A percentile compares a stretch with the other conserved stretches of the same genome.
Conservation (phyloP, 1,284 basidiomycete species). For the Sanghuangporus baumii region DNA sequence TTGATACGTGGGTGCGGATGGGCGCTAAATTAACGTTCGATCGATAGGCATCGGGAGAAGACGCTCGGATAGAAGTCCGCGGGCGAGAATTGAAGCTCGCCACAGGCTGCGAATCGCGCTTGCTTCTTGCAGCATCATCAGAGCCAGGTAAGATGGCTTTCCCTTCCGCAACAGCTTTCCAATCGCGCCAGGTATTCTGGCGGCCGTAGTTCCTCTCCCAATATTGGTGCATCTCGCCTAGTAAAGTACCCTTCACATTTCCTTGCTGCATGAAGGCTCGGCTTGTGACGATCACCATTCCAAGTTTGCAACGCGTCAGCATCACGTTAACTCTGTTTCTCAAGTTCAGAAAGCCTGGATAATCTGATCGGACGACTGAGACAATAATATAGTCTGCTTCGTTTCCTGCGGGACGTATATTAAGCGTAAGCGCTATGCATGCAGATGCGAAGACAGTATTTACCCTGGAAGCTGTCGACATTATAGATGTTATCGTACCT, state of each 20-base stretch:
- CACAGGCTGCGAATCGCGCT: neutral
- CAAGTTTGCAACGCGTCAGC: slow-evolving; percentile 39
- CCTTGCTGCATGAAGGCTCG: slow-evolving; percentile 28
- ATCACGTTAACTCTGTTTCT: slow-evolving; percentile 41
- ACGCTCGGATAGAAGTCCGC: neutral
- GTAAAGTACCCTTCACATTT: slow-evolving; percentile 28
- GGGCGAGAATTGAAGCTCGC: neutral
- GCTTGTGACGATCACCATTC: slow-evolving; percentile 38
- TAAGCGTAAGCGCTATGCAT: neutral
- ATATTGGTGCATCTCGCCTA: slow-evolving; percentile 27
- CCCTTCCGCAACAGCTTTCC: slow-evolving; percentile 19
- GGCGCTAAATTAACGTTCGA: neutral
- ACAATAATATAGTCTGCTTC: slow-evolving; percentile 40
- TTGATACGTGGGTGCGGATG: neutral
- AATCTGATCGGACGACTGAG: slow-evolving; percentile 37
- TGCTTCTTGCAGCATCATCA: neutral
- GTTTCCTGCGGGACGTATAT: slow-evolving; percentile 29
- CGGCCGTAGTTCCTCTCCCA: slow-evolving; percentile 20
- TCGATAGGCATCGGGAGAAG: neutral
- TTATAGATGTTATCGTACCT: slow-evolving; percentile 44
- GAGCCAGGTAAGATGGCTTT: slow-evolving; percentile 6
- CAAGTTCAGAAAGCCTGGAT: slow-evolving; percentile 36
- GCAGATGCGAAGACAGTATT: neutral
- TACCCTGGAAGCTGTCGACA: slow-evolving; percentile 49
- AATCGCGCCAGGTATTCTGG: slow-evolving; percentile 22